These are phyloP conservation scores for Colletotrichum graminicola DNA, from an alignment of 2,329 filamentous ascomycete species.

Conservation along the genomic window DNA sequence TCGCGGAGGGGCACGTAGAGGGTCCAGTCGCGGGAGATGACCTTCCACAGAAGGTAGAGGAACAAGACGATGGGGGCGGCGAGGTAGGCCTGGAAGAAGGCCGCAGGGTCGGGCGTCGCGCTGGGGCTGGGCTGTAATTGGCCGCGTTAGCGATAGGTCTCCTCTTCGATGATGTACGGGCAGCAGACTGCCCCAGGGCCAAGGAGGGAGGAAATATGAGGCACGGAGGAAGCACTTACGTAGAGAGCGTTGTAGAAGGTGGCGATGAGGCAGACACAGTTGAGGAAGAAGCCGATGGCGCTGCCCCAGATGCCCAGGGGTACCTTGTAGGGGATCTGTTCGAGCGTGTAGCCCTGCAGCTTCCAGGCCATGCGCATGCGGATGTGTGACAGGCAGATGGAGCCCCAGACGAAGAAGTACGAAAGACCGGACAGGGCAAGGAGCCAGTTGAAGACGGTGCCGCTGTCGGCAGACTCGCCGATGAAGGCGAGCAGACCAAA, in stretches of 20 bases:
- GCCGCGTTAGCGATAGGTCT: slow-evolving; percentile 6
- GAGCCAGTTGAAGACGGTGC: slow-evolving; percentile 72
- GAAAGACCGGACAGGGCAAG: slow-evolving; percentile 79
- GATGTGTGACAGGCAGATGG: slow-evolving; percentile 74
- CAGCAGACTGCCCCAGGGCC: neutral
- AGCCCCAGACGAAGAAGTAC: slow-evolving; percentile 82
- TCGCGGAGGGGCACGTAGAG: slow-evolving; percentile 67
- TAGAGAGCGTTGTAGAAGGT: slow-evolving; percentile 78
- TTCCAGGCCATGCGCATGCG: slow-evolving; percentile 74
- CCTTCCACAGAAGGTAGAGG: slow-evolving; percentile 76
- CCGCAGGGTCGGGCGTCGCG: slow-evolving; percentile 53
- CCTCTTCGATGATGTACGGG: neutral
- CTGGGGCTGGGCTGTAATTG: slow-evolving; percentile 50
- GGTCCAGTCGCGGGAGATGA: slow-evolving; percentile 66
- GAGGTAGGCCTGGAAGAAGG: slow-evolving; percentile 72
- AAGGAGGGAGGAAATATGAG: neutral
- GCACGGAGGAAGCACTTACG: slow-evolving; percentile 47
- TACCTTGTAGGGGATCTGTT: slow-evolving; percentile 62
- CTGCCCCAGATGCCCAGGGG: slow-evolving; percentile 74
- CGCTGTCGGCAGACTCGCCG: slow-evolving; percentile 47
- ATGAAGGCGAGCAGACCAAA: slow-evolving; percentile 72
- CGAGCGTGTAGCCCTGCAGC: slow-evolving; percentile 65
- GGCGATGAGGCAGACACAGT: slow-evolving; percentile 75
- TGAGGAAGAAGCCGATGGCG: slow-evolving; percentile 75
- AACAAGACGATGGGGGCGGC: slow-evolving; percentile 67